phyloP scores from a whole-genome alignment of 2,329 filamentous ascomycete genomes.

The Hypomyces perniciosus region DNA sequence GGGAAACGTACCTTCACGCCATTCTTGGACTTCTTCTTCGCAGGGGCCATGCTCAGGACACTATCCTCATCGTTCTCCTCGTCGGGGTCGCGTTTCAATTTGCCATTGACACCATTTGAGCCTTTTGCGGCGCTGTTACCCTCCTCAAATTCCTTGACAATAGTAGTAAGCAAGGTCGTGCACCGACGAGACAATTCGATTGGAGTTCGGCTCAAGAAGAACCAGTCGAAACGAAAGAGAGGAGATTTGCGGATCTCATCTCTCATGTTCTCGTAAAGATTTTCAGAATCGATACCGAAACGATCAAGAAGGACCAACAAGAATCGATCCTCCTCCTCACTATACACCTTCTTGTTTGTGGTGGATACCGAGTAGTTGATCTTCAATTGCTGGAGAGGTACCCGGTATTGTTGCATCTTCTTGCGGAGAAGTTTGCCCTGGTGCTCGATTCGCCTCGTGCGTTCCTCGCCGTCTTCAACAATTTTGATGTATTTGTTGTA shows the following conservation, averaged over 20 bases:
- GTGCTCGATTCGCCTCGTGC: conserved; percentile 79
- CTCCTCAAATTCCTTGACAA: conserved; percentile 90
- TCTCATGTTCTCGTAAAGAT: conserved; percentile 88
- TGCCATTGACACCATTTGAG: conserved; percentile 58
- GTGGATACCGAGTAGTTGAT: conserved; percentile 99
- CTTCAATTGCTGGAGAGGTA: conserved; percentile 94
- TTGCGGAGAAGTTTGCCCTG: conserved; percentile 89
- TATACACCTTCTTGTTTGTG: conserved; percentile 99
- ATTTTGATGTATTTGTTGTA: conserved; percentile 83
- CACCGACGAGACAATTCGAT: conserved; percentile 89
- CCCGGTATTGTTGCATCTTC: conserved; percentile 96
- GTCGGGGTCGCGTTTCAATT: conserved; percentile 65
- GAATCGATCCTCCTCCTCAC: conserved; percentile 95
- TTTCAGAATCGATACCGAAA: conserved; percentile 85
- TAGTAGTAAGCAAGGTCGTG: conserved; percentile 87
- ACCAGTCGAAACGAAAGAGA: conserved; percentile 98
- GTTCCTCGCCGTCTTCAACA: conserved; percentile 90
- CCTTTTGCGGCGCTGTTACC: conserved; percentile 46
- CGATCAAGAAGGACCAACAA: conserved; percentile 88
- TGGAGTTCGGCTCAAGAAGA: conserved; percentile 91
- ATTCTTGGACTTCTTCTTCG: conserved; percentile 91
- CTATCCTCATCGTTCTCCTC: conserved; percentile 83
- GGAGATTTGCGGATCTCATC: conserved; percentile 94
- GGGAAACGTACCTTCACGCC: conserved; percentile 64
- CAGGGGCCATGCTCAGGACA: conserved; percentile 72